Evolutionary conservation across 345 rosid genomes (phyloP), one percentile per base, ranked within the genome.

Genomic region (Sisymbrium irio): DNA sequence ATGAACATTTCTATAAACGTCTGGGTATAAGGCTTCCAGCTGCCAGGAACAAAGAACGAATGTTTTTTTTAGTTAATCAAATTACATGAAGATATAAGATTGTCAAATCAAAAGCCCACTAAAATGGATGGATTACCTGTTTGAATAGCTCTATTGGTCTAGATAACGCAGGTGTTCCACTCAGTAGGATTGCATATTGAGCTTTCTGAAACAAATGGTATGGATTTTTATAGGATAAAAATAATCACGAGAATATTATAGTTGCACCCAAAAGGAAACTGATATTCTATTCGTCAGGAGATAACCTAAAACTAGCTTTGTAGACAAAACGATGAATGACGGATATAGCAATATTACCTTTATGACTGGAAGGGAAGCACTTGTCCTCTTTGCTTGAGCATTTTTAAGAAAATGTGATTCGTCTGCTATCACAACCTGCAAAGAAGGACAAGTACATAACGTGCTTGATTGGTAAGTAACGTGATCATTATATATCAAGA

Each of bases 131-230:
- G 51, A 10, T 41, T 65, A 91, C 98, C 97, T 94, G 98, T 82
- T 94, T 94, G 80, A 83, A 86, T 58, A 94, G 85, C 83, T 94
- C 98, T 78, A 94, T 91, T 22, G 97, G 98, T 78, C 98, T 82
- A 49, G 98, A 94, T 69, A 94, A 84, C 71, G 98, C 98, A 81
- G 98, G 98, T 60, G 97, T 94, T 73, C 98, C 98, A 80, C 95
- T 91, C 25, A 94, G 91, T 74, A 91, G 78, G 25, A 91, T 75
- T 56, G 96, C 95, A 80, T 88, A 89, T 65, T 82, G 81, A 69
- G 98, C 97, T 86, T 91, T 91, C 98, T 93, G 93, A 77, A 82
- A 79, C 27, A 71, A 67, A 57, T 41, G 56, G 18, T 41, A 10
- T 40, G 45, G n/a, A 54, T 44, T 19, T 28, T 14, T 10, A 39